Evolutionary conservation across 140 eudicot species (phyloP).

Genomic region (Oenanthe javanica): DNA sequence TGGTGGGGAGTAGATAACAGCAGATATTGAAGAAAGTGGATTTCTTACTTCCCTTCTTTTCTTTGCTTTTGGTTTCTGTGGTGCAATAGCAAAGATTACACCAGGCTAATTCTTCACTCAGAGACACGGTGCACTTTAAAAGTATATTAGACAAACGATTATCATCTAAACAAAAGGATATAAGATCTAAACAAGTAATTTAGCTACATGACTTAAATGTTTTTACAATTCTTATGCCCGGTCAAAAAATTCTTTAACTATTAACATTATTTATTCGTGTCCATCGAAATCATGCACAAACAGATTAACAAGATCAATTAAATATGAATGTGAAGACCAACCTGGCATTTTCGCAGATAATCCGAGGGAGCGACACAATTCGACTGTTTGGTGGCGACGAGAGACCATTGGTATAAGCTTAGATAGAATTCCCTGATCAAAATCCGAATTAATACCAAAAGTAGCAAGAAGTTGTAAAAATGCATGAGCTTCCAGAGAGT

Average conservation of each 20-base stretch:
- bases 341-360: conserved; percentile 87
- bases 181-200: background rate
- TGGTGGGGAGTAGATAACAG: too few relatives aligned
- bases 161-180: too few relatives aligned
- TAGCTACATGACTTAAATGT: background rate
- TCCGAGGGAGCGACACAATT: conserved; percentile 83
- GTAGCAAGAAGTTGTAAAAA: conserved; percentile 82
- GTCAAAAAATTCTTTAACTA: background rate
- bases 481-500: conserved; percentile 97
- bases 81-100: too few relatives aligned
- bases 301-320: background rate
- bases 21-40: too few relatives aligned
- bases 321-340: conserved; percentile 13
- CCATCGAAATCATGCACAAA: background rate
- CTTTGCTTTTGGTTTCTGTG: too few relatives aligned
- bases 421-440: conserved; percentile 52
- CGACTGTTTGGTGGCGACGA: conserved; percentile 84
- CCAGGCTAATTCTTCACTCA: too few relatives aligned
- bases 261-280: background rate
- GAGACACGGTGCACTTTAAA: too few relatives aligned
- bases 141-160: background rate
- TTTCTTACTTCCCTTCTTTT: too few relatives aligned
- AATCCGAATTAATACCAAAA: conserved; percentile 62
- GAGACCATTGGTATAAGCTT: conserved; percentile 82
- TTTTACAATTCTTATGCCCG: background rate